A percentile compares a stretch with the other conserved stretches of the same genome.
phyloP scores from a whole-genome alignment of 306 rosid species.

The Sicyos edulis region DNA sequence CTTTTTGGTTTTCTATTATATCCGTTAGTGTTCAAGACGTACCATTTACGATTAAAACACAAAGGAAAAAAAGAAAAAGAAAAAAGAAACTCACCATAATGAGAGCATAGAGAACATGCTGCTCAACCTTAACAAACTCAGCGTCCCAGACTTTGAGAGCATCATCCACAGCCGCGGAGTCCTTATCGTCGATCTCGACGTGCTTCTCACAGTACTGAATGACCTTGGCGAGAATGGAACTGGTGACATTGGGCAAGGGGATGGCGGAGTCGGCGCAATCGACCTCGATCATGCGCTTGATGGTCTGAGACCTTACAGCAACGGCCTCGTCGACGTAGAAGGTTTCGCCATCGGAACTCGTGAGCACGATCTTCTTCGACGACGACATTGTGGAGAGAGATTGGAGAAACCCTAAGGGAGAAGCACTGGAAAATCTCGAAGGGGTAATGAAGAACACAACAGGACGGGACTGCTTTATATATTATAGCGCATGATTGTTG shows the following conservation, averaged over 20 bases:
- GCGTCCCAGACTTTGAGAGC: constrained; percentile 27
- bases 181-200: constrained; percentile 11
- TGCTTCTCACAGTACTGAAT: constrained; percentile 32
- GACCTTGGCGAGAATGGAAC: constrained; percentile 26
- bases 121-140: constrained; percentile 23
- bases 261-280: constrained; percentile 20
- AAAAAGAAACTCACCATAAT: constrained; percentile 22
- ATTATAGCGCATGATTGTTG: too few species aligned
- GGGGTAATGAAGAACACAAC: not conserved
- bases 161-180: not conserved
- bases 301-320: constrained; percentile 22
- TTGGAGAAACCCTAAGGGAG: not conserved
- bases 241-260: constrained; percentile 24
- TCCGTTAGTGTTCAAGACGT: too few species aligned
- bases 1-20: too few species aligned
- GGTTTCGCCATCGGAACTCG: constrained; percentile 28
- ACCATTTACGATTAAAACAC: too few species aligned
- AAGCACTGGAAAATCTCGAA: not conserved
- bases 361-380: constrained; percentile 25
- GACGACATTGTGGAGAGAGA: constrained; percentile 5
- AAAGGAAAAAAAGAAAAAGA: too few species aligned
- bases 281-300: constrained; percentile 32
- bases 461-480: not conserved
- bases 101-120: constrained; percentile 25
- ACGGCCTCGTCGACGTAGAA: constrained; percentile 29